These are phyloP conservation scores for Papiliotrema flavescens DNA, from an alignment of 1,284 basidiomycete genomes.

Conservation along the genomic window DNA sequence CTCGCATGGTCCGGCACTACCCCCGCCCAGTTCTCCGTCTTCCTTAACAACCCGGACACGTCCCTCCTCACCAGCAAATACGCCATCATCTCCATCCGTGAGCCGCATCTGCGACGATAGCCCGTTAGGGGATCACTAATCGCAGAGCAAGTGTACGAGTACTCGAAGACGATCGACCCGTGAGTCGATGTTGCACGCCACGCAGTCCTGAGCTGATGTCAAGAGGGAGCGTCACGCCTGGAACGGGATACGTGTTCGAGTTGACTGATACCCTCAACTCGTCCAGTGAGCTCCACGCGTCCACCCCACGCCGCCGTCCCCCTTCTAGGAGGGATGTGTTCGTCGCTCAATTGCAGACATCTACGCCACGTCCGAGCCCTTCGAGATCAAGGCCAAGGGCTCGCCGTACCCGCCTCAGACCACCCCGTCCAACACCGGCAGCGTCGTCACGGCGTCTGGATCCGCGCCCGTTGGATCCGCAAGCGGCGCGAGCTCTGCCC, in stretches of 20 bases:
- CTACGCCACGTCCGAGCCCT: slow-evolving; percentile 59
- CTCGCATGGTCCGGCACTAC: slow-evolving; percentile 30
- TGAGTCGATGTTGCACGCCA: slow-evolving; percentile 7
- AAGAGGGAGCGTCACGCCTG: slow-evolving; percentile 22
- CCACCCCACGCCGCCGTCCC: neutral
- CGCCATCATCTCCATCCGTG: slow-evolving; percentile 22
- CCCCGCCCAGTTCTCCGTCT: slow-evolving; percentile 31
- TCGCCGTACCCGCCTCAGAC: slow-evolving; percentile 58
- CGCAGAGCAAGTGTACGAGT: slow-evolving; percentile 22
- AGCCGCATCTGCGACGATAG: neutral
- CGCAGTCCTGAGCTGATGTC: neutral
- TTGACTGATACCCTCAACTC: slow-evolving; percentile 60
- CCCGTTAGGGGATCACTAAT: neutral
- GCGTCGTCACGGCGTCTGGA: neutral
- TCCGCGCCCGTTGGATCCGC: neutral
- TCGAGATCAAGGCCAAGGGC: slow-evolving; percentile 64
- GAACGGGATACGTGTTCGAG: slow-evolving; percentile 56
- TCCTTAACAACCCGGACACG: slow-evolving; percentile 34
- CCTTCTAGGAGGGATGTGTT: neutral
- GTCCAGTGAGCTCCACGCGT: slow-evolving; percentile 51
- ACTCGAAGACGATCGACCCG: slow-evolving; percentile 34
- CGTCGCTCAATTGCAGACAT: slow-evolving; percentile 50
- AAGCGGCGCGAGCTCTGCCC: neutral
- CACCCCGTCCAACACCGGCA: slow-evolving; percentile 44
- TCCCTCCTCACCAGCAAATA: slow-evolving; percentile 33